Conservation (phyloP, 2,329 filamentous ascomycete genomes). For the Cladosporium velox region DNA sequence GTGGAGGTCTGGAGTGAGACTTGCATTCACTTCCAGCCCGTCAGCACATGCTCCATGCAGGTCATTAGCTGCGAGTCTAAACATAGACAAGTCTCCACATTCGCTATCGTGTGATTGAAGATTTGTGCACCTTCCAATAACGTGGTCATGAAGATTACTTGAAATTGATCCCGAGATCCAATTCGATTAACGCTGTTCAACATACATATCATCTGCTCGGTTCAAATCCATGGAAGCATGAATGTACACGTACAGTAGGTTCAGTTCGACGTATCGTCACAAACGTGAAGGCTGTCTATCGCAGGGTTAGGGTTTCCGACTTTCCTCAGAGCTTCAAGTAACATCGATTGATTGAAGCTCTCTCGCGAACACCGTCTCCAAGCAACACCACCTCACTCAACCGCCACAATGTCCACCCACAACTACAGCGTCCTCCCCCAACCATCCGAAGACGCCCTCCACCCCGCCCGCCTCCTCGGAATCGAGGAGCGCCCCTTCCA, state of each 20-base stretch:
- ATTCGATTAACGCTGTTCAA: too few species aligned
- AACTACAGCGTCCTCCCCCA: conserved; percentile 29
- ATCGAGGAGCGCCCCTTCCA: conserved; percentile 93
- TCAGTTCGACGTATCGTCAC: too few species aligned
- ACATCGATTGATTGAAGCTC: neutral
- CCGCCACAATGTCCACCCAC: conserved; percentile 17
- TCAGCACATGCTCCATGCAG: neutral
- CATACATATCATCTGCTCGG: too few species aligned
- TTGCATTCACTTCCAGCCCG: neutral
- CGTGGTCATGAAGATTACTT: too few species aligned
- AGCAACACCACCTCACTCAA: neutral
- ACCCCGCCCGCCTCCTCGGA: conserved; percentile 81
- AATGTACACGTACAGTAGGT: too few species aligned
- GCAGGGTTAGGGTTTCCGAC: neutral
- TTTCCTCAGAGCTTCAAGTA: neutral
- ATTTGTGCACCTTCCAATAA: neutral
- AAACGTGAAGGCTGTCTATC: too few species aligned
- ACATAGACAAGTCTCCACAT: neutral
- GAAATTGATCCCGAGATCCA: too few species aligned
- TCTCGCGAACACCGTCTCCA: neutral
- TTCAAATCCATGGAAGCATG: too few species aligned
- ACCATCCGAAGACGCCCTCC: conserved; percentile 63
- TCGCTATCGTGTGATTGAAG: neutral
- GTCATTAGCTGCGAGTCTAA: neutral
- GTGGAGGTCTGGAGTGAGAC: neutral